Evolutionary conservation across 2,329 filamentous ascomycete species (phyloP).

Genomic region (Didymosphaeria variabile): DNA sequence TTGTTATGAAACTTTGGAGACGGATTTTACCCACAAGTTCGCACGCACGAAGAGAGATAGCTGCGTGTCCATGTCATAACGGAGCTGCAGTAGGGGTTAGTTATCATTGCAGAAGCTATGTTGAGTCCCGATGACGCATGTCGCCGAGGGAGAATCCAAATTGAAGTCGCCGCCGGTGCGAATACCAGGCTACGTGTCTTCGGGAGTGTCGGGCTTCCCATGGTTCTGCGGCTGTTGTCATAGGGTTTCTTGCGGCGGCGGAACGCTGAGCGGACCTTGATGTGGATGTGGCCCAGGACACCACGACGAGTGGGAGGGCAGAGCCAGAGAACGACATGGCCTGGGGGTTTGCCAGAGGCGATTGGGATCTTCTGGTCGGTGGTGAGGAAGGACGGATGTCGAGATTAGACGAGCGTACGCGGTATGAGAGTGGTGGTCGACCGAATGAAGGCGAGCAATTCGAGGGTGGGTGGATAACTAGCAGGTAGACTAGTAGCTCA

Average conservation of each 20-base stretch:
- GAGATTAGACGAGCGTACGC: background rate
- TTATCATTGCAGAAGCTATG: background rate
- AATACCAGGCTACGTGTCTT: background rate
- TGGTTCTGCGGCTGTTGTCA: background rate
- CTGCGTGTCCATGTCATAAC: slow-evolving; percentile 19
- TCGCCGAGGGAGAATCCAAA: background rate
- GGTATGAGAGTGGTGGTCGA: background rate
- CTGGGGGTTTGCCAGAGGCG: background rate
- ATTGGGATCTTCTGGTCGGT: too few relatives aligned
- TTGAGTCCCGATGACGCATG: background rate
- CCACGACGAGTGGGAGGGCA: background rate
- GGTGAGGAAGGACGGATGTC: background rate
- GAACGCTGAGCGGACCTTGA: background rate
- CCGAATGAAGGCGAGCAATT: too few relatives aligned
- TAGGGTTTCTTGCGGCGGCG: background rate
- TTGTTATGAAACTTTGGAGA: slow-evolving; percentile 33
- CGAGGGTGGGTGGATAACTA: background rate
- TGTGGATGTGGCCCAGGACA: background rate
- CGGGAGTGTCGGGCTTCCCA: background rate
- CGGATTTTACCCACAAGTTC: slow-evolving; percentile 41
- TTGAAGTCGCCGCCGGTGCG: background rate
- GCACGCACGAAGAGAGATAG: slow-evolving; percentile 25
- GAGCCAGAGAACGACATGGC: background rate
- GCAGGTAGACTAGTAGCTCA: background rate
- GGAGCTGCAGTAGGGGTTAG: background rate